Evolutionary conservation across 2,329 filamentous ascomycete species (phyloP).

Genomic region (Fusarium beomiforme): DNA sequence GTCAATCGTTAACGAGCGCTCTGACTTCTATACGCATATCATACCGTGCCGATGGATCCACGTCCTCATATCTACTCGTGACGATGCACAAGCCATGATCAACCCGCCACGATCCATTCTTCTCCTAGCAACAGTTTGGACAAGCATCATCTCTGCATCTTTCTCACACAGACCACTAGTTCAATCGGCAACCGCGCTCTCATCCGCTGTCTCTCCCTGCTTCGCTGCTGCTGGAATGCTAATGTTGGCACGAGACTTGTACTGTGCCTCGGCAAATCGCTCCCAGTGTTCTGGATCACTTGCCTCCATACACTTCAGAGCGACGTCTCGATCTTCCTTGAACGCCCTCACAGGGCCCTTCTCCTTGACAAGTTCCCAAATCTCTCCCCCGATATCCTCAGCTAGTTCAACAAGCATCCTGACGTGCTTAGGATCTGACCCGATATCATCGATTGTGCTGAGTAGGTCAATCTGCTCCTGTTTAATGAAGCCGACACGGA

Average conservation of each 20-base stretch:
- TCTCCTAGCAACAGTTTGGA: neutral
- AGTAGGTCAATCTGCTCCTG: constrained; percentile 63
- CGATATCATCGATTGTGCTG: constrained; percentile 59
- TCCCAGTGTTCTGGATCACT: constrained; percentile 75
- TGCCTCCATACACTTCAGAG: constrained; percentile 62
- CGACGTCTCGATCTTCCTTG: constrained; percentile 63
- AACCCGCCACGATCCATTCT: neutral
- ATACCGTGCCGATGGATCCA: constrained; percentile 15
- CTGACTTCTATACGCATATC: constrained; percentile 37
- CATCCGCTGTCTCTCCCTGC: constrained; percentile 46
- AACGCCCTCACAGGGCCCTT: constrained; percentile 71
- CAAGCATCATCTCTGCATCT: neutral
- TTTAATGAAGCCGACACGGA: constrained; percentile 63
- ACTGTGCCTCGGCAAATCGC: constrained; percentile 68
- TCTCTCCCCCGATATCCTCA: constrained; percentile 69
- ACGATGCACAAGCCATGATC: constrained; percentile 17
- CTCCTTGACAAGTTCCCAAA: constrained; percentile 63
- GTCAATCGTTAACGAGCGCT: constrained; percentile 38
- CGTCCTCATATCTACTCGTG: constrained; percentile 6
- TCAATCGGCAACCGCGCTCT: constrained; percentile 56
- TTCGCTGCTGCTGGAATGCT: constrained; percentile 45
- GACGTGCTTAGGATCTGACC: constrained; percentile 60
- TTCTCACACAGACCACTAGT: neutral
- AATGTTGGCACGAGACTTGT: constrained; percentile 67
- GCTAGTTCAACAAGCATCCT: constrained; percentile 70